Conservation (phyloP, 75 land plant species). For the Pinus tabuliformis region DNA sequence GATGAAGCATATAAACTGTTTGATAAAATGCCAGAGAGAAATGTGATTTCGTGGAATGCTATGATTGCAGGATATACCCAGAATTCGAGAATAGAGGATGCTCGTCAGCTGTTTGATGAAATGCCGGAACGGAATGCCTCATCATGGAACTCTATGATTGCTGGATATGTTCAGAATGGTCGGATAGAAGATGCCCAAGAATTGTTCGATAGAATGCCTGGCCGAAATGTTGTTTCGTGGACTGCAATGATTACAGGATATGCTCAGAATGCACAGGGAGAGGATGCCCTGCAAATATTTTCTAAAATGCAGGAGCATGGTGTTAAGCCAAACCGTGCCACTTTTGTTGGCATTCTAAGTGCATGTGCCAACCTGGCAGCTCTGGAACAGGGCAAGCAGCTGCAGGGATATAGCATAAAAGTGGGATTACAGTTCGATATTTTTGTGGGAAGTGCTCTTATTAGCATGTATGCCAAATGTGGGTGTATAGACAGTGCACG, state of each 20-base stretch:
- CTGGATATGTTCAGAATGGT: slow-evolving; percentile 17
- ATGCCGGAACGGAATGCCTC: slow-evolving; percentile 18
- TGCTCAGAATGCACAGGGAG: background rate
- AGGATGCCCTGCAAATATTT: background rate
- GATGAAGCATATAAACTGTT: slow-evolving; percentile 2
- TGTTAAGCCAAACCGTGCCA: background rate
- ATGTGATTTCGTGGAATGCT: slow-evolving; percentile 22
- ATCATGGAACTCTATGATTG: slow-evolving; percentile 26
- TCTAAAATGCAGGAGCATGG: background rate
- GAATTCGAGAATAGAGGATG: slow-evolving; percentile 5
- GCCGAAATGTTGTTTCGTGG: slow-evolving; percentile 21
- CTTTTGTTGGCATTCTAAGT: slow-evolving; percentile 7
- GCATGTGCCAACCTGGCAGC: slow-evolving; percentile 6
- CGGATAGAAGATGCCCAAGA: slow-evolving; percentile 9
- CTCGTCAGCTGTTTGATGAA: slow-evolving; percentile 14
- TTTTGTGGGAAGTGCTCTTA: slow-evolving; percentile 28
- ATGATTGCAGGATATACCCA: slow-evolving; percentile 19
- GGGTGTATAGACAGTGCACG: slow-evolving; percentile 15
- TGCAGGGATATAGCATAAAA: slow-evolving; percentile 34
- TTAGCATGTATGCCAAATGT: slow-evolving; percentile 32
- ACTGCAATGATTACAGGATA: slow-evolving; percentile 19
- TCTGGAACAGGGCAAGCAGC: slow-evolving; percentile 13
- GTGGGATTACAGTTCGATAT: slow-evolving; percentile 12
- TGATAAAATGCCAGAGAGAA: slow-evolving; percentile 4
- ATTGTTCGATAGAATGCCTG: slow-evolving; percentile 33